Evolutionary conservation across 495 filamentous ascomycete genomes (phyloP).

Genomic region (Sphaerosporella brunnea): DNA sequence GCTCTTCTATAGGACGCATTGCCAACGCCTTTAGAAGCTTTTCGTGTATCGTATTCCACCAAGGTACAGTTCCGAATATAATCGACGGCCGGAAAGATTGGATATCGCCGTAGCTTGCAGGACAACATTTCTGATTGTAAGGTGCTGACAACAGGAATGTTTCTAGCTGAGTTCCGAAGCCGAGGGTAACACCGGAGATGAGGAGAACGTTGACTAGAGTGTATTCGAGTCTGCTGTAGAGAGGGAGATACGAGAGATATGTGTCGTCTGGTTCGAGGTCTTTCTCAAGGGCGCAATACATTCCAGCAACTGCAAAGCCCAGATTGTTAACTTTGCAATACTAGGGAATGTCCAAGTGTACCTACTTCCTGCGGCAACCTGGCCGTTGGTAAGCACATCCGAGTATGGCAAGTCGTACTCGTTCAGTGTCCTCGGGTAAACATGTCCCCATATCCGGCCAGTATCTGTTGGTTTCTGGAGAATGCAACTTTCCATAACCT

Average conservation of each 20-base stretch:
- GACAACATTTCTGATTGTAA: slow-evolving; percentile 8
- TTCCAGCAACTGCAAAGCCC: slow-evolving; percentile 8
- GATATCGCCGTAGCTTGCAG: slow-evolving; percentile 12
- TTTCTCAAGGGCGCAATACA: slow-evolving; percentile 8
- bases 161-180: slow-evolving; percentile 14
- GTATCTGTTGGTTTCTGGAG: neutral
- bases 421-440: slow-evolving; percentile 13
- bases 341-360: too few species aligned
- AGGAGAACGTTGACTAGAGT: slow-evolving; percentile 13
- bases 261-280: slow-evolving; percentile 10
- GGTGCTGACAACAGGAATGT: slow-evolving; percentile 14
- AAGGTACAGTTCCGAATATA: slow-evolving; percentile 14
- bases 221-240: slow-evolving; percentile 14
- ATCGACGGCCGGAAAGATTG: slow-evolving; percentile 17
- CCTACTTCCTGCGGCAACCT: slow-evolving; percentile 16
- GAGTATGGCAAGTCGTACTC: slow-evolving; percentile 3
- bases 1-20: slow-evolving; percentile 2
- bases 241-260: slow-evolving; percentile 20
- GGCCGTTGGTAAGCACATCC: slow-evolving; percentile 8
- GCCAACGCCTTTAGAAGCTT: slow-evolving; percentile 9
- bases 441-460: slow-evolving; percentile 12
- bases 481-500: neutral
- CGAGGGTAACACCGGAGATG: slow-evolving; percentile 13
- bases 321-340: too few species aligned
- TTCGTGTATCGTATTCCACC: slow-evolving; percentile 17